Percentiles rank a stretch among this genome's conserved stretches.
phyloP scores from a whole-genome alignment of 1,284 basidiomycete species.

The Cutaneotrichosporon mucoides region DNA sequence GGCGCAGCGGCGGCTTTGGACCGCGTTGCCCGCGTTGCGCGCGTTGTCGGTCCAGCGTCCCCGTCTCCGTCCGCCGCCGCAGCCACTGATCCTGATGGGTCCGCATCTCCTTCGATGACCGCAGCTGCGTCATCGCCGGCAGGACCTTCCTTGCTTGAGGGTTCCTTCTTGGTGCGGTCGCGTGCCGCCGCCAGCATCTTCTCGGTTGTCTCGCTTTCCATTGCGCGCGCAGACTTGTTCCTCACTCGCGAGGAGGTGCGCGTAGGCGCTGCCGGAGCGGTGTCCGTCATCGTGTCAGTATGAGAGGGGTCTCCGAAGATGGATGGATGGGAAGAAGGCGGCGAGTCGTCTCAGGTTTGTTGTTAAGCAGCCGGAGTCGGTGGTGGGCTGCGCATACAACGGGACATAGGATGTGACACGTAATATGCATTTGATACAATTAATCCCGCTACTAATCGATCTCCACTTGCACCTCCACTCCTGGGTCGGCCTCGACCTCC shows the following conservation, averaged over 20 bases:
- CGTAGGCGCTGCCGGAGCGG: constrained; percentile 1
- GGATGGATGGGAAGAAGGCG: neutral
- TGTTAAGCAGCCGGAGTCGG: neutral
- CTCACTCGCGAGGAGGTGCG: constrained; percentile 24
- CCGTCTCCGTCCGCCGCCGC: neutral
- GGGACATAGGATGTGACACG: no score
- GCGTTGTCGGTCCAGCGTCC: neutral
- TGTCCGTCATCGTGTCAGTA: constrained; percentile 3
- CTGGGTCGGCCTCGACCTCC: neutral
- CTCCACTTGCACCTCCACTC: neutral
- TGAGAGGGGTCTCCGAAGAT: neutral
- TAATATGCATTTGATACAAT: no score
- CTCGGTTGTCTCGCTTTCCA: constrained; percentile 33
- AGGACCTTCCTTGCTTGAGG: no score
- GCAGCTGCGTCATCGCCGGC: no score
- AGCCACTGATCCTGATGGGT: no score
- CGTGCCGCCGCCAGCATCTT: constrained; percentile 10
- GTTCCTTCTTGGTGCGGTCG: no score
- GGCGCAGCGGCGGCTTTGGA: neutral
- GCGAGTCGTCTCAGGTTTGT: neutral
- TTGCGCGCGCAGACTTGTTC: constrained; percentile 27
- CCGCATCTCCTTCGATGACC: no score
- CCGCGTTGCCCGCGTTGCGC: constrained; percentile 17
- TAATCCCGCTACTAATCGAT: no score
- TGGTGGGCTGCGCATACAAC: neutral